phyloP scores from a whole-genome alignment of 2,329 filamentous ascomycete species.

The Periconia sp. region DNA sequence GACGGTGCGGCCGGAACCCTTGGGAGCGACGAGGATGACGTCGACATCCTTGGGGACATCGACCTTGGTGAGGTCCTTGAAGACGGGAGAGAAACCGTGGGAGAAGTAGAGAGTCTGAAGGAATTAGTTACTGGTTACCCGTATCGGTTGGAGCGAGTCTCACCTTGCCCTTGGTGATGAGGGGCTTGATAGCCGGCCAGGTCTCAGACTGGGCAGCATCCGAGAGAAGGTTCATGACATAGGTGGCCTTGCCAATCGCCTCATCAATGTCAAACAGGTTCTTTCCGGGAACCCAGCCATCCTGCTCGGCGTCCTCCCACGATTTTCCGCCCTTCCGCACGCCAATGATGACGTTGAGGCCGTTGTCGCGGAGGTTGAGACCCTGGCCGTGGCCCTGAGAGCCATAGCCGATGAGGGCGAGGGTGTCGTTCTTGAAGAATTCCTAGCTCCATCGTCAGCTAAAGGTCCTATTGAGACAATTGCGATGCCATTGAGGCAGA shows the following conservation, averaged over 20 bases:
- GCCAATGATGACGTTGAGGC: slow-evolving; percentile 97
- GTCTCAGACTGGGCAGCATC: slow-evolving; percentile 99
- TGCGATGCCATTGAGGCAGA: slow-evolving; percentile 17
- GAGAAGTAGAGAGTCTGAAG: slow-evolving; percentile 97
- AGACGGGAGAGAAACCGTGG: slow-evolving; percentile 99
- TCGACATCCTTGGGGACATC: slow-evolving; percentile 95
- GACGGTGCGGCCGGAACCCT: slow-evolving; percentile 98
- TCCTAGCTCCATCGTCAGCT: slow-evolving; percentile 64
- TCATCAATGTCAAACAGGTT: slow-evolving; percentile 99
- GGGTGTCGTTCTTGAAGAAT: slow-evolving; percentile 99
- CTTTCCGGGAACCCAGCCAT: slow-evolving; percentile 98
- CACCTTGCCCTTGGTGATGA: slow-evolving; percentile 98
- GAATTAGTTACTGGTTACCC: slow-evolving; percentile 15
- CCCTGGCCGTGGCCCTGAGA: slow-evolving; percentile 99
- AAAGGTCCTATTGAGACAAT: slow-evolving; percentile 10
- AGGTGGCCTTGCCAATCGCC: slow-evolving; percentile 90
- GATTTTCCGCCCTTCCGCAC: slow-evolving; percentile 98
- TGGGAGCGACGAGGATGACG: slow-evolving; percentile 98
- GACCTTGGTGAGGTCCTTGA: slow-evolving; percentile 99
- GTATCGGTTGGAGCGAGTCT: slow-evolving; percentile 11
- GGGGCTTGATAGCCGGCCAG: slow-evolving; percentile 97
- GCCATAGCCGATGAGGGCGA: slow-evolving; percentile 97
- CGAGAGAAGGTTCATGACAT: slow-evolving; percentile 98
- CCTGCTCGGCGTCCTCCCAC: slow-evolving; percentile 96
- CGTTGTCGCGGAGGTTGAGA: slow-evolving; percentile 99